phyloP scores from a whole-genome alignment of 208 protist species.

The Willaertia magna region DNA sequence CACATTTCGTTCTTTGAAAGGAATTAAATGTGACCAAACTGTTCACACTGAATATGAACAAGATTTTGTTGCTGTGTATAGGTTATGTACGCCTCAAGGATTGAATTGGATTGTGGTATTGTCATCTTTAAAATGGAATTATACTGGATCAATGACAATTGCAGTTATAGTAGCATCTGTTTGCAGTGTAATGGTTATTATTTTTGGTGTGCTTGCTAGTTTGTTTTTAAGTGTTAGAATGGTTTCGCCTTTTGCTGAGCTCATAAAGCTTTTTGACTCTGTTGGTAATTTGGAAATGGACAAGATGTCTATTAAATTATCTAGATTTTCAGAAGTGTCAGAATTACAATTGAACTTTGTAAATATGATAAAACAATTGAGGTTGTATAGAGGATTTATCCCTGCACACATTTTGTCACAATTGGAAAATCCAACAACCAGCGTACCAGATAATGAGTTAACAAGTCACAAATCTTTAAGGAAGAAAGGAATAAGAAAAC shows the following conservation, averaged over 20 bases:
- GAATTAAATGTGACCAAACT: too few relatives aligned
- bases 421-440: neutral
- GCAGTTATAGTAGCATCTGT: neutral
- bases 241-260: neutral
- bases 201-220: neutral
- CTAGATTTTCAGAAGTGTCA: neutral
- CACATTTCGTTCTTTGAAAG: neutral
- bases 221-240: neutral
- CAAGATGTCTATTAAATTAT: neutral
- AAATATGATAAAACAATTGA: neutral
- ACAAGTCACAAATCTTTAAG: neutral
- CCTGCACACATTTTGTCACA: neutral
- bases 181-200: neutral
- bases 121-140: neutral
- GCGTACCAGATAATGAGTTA: too few relatives aligned
- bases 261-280: neutral
- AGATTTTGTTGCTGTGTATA: neutral
- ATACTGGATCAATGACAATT: neutral
- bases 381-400: neutral
- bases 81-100: neutral
- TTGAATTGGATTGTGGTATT: neutral
- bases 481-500: neutral
- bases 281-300: neutral
- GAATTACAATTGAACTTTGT: neutral
- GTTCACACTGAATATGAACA: too few relatives aligned